These are phyloP conservation scores for Scenedesmus sp. DNA, from an alignment of 163 green algal genomes.

Conservation along the genomic window DNA sequence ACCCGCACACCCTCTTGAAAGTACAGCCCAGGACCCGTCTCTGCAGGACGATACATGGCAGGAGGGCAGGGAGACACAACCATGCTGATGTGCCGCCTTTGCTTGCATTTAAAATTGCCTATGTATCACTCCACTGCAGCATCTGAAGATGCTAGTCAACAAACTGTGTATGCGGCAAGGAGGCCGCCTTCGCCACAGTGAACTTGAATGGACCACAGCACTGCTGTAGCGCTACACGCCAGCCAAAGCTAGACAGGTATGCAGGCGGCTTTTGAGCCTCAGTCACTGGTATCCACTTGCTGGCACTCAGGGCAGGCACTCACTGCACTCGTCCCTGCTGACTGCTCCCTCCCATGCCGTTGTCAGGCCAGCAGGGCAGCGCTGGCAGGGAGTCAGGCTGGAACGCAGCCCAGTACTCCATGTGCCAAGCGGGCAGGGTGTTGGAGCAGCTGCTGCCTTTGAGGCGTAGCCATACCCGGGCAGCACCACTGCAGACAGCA, in stretches of 20 bases:
- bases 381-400: background rate
- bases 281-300: background rate
- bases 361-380: slow-evolving; percentile 23
- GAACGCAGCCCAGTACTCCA: background rate
- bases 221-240: background rate
- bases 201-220: background rate
- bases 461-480: background rate
- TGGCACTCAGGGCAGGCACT: background rate
- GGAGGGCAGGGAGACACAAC: too few species aligned
- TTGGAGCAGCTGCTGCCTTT: background rate
- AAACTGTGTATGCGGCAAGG: too few species aligned
- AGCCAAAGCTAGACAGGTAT: background rate
- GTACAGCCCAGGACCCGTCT: background rate
- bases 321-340: slow-evolving; percentile 5
- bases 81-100: too few species aligned
- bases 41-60: too few species aligned
- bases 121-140: too few species aligned
- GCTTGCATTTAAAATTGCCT: too few species aligned
- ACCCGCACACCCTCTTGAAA: background rate
- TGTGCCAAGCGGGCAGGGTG: background rate
- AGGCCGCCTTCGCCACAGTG: too few species aligned
- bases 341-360: background rate
- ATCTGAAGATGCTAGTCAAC: too few species aligned
- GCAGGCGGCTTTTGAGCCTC: background rate
- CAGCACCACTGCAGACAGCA: slow-evolving; percentile 1